Base-by-base conservation (phyloP, 2,329 filamentous ascomycete genomes). In the Aspergillus neotritici region DNA sequence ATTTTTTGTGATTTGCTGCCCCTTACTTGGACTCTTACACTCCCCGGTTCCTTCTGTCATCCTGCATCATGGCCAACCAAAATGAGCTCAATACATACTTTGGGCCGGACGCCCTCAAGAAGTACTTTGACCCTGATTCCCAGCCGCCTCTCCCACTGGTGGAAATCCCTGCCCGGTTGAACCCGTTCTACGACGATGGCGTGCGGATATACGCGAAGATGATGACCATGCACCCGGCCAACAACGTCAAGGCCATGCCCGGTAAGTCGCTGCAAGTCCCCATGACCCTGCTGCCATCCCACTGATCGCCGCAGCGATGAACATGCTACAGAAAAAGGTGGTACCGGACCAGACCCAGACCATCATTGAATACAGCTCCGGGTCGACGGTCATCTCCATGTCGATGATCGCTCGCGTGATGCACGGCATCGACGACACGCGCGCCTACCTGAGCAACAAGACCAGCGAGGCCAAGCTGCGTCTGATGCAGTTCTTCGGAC, bases 191-290 rank as follows among this genome's bases (percentile, higher is more conserved):
- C 14, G 49, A 70, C 17, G 72, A 82, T 73, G 76, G 77, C 4
- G 75, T 83, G 4, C 72, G 77, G 9, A 80, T 83, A 40, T 82
- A 80, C 49, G 79, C 80, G 31, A 83, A 83, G 63, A 78, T 83
- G 77, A 76, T 83, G 73, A 79, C 77, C 2, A 76, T 77, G 68
- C 77, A 79, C 52, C 79, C 80, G 1, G 77, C 79, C 3, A 78
- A 83, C 48, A 83, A 83, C 37, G 80, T 83, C 51, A 83, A 83
- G 56, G 72, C 75, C 2, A 72, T 84, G 62, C 80, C 80, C 52
- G 62, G 57, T 58, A 53, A 15, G 48, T 28, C 28, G 7, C 8
- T 39, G 16, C 16, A 36, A 21, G 10, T 12, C 13, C 38, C 13
- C 10, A 17, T 11, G 9, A 16, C 13, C 13, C 4, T 34, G n/a